These are phyloP conservation scores for Phanerodontia chrysosporium DNA, from an alignment of 768 basidiomycete species.

Conservation along the genomic window DNA sequence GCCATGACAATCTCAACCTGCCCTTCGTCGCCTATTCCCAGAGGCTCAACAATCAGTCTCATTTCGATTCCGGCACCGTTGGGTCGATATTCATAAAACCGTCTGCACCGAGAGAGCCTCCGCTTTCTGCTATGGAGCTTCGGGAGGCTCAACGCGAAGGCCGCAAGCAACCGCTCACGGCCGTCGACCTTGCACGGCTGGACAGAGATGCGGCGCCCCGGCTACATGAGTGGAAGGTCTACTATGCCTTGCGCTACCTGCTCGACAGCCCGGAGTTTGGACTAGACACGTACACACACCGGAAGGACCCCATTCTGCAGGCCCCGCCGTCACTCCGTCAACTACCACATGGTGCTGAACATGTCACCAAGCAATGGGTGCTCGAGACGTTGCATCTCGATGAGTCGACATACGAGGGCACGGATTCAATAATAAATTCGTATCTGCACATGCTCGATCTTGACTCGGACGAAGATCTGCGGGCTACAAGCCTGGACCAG, in stretches of 20 bases:
- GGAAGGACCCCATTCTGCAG: conserved; percentile 3
- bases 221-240: neutral
- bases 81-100: conserved; percentile 22
- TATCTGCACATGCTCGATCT: neutral
- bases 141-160: neutral
- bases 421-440: neutral
- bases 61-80: conserved; percentile 34
- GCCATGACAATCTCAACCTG: conserved; percentile 36
- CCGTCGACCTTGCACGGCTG: conserved; percentile 4
- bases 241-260: conserved; percentile 5
- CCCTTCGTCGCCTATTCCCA: conserved; percentile 35
- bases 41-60: conserved; percentile 29
- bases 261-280: conserved; percentile 6
- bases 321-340: conserved; percentile 8
- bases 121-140: neutral
- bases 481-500: conserved; percentile 2
- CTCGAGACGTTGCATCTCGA: conserved; percentile 8
- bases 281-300: conserved; percentile 6
- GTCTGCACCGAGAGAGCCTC: neutral
- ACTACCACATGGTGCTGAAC: conserved; percentile 9
- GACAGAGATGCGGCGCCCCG: neutral
- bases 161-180: neutral
- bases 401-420: conserved; percentile 12
- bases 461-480: neutral
- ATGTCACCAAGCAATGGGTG: conserved; percentile 5